Evolutionary conservation across 2,329 filamentous ascomycete species (phyloP), one percentile per base, ranked within the genome.

Genomic region (Claviceps spartinae): DNA sequence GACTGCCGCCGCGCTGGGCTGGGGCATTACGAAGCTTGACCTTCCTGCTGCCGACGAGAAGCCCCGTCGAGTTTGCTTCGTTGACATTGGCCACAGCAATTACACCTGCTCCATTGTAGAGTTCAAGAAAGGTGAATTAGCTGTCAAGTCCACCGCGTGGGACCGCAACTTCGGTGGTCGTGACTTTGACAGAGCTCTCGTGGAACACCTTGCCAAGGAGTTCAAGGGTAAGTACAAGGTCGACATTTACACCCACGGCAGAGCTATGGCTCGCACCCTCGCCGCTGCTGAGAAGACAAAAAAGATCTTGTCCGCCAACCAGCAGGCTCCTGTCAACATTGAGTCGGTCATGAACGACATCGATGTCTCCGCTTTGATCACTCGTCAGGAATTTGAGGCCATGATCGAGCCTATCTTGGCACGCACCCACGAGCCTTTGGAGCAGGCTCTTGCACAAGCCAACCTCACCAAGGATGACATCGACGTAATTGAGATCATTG

Each of bases 191-290:
- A 85, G 89, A 73, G 89, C 88, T 56, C 74, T 98, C 50, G 85
- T 95, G 54, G 89, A 97, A 67, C 91, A 97, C 74, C 88, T 98
- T 65, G 86, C 86, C 62, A 84, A 87, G 65, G 90, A 97, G 71
- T 98, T 97, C 79, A 88, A 93, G 75, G 87, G 88, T 71, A 96
- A 95, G 72, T 95, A 88, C 82, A 95, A 95, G 79, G 86, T 97
- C 61, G 90, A 97, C 68, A 91, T 98, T 73, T 81, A 83, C 70
- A 83, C 81, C 60, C 93, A 97, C 74, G 80, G 83, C 59, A 95
- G 95, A 75, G 93, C 91, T 54, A 81, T 85, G 69, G 82, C 90
- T 60, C 88, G 93, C 67, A 87, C 94, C 61, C 79, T 86, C 43
- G 83, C 88, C 56, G 89, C 87, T 53, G 89, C 90, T 52, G 93